Evolutionary conservation across 192 early-diverging fungal genomes (phyloP).

Genomic region (Mortierella hygrophila): DNA sequence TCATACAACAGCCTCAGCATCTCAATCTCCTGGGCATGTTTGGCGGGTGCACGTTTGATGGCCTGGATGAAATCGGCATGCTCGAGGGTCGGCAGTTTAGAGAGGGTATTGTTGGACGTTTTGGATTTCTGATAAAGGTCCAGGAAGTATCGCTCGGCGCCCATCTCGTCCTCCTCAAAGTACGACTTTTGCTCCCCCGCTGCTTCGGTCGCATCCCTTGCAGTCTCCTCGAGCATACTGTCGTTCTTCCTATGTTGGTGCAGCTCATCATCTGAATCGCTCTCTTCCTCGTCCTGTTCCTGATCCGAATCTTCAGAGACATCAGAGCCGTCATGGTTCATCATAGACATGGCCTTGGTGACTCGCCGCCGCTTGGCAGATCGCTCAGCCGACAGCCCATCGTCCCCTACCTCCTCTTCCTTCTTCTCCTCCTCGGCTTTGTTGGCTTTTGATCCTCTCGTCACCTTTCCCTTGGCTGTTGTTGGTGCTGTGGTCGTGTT

Average conservation of each 20-base stretch:
- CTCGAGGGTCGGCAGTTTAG: conserved; percentile 82
- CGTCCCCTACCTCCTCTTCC: too few relatives aligned
- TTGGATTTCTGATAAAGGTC: conserved; percentile 67
- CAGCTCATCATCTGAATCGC: conserved; percentile 13
- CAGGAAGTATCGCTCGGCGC: conserved; percentile 86
- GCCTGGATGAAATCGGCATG: conserved; percentile 73
- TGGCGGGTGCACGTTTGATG: conserved; percentile 64
- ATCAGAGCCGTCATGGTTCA: conserved; percentile 40
- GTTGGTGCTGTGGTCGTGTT: neutral
- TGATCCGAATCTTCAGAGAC: conserved; percentile 48
- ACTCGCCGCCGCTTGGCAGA: conserved; percentile 17
- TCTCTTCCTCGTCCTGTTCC: conserved; percentile 44
- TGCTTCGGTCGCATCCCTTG: conserved; percentile 29
- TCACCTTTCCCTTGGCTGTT: neutral
- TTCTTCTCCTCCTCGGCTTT: neutral
- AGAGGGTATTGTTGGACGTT: conserved; percentile 92
- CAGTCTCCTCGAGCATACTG: conserved; percentile 26
- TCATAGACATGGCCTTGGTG: conserved; percentile 19
- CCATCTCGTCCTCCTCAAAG: conserved; percentile 61
- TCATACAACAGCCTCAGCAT: conserved; percentile 67
- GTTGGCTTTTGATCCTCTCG: neutral
- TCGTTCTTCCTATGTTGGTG: conserved; percentile 16
- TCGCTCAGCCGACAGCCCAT: neutral
- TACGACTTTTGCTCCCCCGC: conserved; percentile 26
- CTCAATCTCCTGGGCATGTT: conserved; percentile 73